A percentile compares a stretch with the other conserved stretches of the same genome.
Conservation (phyloP, 1,284 basidiomycete species). For the Ustilago nuda region DNA sequence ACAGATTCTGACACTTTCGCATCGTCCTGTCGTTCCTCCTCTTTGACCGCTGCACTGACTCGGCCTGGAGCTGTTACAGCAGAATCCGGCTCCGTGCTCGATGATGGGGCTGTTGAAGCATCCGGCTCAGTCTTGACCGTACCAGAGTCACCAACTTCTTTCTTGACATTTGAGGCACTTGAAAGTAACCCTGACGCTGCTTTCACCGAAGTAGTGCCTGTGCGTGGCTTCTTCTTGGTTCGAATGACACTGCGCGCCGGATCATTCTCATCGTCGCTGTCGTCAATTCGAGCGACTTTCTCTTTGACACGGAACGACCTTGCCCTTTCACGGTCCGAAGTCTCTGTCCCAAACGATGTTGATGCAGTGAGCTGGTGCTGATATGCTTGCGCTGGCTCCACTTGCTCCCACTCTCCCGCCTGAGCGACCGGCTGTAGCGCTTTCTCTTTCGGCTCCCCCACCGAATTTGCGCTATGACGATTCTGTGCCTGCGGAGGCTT, state of each 20-base stretch:
- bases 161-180: slow-evolving; percentile 10
- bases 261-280: slow-evolving; percentile 44
- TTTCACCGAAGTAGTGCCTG: not conserved
- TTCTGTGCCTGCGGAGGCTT: not conserved
- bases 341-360: not conserved
- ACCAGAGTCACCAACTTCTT: slow-evolving; percentile 4
- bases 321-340: slow-evolving; percentile 49
- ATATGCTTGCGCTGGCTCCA: slow-evolving; percentile 71
- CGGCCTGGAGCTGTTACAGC: not conserved
- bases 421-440: slow-evolving; percentile 77
- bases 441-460: slow-evolving; percentile 73
- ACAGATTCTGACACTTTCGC: not conserved
- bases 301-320: slow-evolving; percentile 56
- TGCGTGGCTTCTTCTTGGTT: slow-evolving; percentile 50
- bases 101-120: not conserved
- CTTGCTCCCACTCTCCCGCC: slow-evolving; percentile 85
- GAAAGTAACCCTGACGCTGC: not conserved
- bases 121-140: slow-evolving; percentile 11
- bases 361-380: slow-evolving; percentile 19
- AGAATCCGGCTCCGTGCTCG: not conserved
- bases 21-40: not conserved
- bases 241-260: slow-evolving; percentile 32
- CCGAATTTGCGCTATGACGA: not conserved
- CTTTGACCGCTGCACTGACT: not conserved
- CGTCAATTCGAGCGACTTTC: slow-evolving; percentile 22